A percentile compares a stretch with the other conserved stretches of the same genome.
Evolutionary conservation across 225 moss, liverwort and hornwort species (phyloP).

Genomic region (Pleurozium schreberi): DNA sequence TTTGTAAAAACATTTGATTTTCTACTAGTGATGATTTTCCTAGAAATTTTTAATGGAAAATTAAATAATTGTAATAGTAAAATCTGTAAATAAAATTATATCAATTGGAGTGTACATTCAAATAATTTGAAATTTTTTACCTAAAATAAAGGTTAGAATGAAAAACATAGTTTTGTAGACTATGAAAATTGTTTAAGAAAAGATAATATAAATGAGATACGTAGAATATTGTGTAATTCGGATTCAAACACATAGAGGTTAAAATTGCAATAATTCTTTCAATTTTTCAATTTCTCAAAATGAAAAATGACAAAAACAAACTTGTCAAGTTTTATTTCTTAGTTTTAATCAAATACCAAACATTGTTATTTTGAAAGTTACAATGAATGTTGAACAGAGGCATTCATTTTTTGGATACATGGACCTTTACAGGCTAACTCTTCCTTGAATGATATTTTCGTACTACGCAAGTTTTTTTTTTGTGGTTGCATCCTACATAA

Average conservation of each 20-base stretch:
- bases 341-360: no score
- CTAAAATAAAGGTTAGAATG: neutral
- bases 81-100: neutral
- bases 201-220: no score
- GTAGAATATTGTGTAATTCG: neutral
- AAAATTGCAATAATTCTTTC: neutral
- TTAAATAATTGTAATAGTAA: neutral
- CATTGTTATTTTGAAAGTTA: neutral
- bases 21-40: no score
- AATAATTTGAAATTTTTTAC: neutral
- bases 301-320: neutral
- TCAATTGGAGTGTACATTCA: neutral
- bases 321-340: neutral
- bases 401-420: fast-evolving
- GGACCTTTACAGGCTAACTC: neutral
- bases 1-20: neutral
- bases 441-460: neutral
- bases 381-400: fast-evolving
- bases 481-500: neutral
- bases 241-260: fast-evolving
- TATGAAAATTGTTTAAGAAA: no score
- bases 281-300: neutral
- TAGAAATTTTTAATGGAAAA: neutral
- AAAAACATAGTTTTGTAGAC: neutral
- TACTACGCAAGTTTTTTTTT: fast-evolving